Base-by-base conservation (phyloP, 495 filamentous ascomycete species). In the Glutinoglossum americanum region DNA sequence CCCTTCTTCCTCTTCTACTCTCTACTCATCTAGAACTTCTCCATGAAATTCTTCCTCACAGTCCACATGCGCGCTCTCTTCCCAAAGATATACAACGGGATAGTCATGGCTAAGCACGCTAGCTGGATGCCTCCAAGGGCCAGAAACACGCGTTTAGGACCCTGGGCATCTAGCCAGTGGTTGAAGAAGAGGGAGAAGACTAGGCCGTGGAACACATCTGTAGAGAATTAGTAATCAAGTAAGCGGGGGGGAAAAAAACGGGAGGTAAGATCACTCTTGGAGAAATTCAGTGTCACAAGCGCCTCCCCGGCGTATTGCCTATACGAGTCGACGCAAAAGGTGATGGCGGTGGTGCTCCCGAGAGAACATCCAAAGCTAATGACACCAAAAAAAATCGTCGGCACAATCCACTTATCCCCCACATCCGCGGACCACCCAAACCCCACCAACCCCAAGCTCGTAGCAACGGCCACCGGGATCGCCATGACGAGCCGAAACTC, bases 21-120 rank as follows among this genome's bases (percentile, higher is more conserved):
- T 3, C 30, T 9, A 4, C 30, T 10, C 41, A 11, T 15, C 13
- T 45, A 92, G 58, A 90, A 90, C 60, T 78, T 84, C 72, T 94
- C 89, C 87, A 94, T 90, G 57, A 94, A 70, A 60, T 83, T 87
- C 75, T 77, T 85, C 51, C 88, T 73, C 28, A 88, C 86, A 0
- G 92, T 96, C 89, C 90, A 95, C 88, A 95, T 94, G n/a, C 92
- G 76, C 33, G 85, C 80, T 53, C 89, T 74, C 74, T 98, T 96
- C 48, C 92, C 92, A 61, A 81, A 96, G 33, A 98, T 87, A 66
- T 95, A 98, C 84, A 98, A 86, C 2, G 92, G 92, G 55, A 95
- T 86, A 7, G 88, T 83, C 59, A 76, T 81, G 13, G 84, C 59
- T 59, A 94, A 68, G 58, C 80, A 76, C 44, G 80, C 81, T 9